Evolutionary conservation across 306 rosid genomes (phyloP), one percentile per base, ranked within the genome.

Genomic region (Gynostemma pentaphyllum): DNA sequence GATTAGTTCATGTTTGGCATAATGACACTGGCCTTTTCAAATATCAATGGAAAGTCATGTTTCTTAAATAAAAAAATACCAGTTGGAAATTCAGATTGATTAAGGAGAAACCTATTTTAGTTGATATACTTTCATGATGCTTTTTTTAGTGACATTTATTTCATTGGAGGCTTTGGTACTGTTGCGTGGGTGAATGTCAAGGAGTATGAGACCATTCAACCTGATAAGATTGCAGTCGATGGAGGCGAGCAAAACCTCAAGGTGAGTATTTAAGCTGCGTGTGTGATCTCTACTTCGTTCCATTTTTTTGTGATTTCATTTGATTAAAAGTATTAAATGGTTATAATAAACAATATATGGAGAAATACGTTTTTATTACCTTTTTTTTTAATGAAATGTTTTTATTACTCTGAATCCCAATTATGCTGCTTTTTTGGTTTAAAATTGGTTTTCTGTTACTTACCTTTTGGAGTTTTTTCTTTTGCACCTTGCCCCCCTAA

Each of bases 131-230:
- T 46, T 46, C 18, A 12, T 21, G 28, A 3, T 21, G 29, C 6
- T 30, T 28, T 67, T 84, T 15, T 63, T 84, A 94, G 99, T 71
- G 99, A 94, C 84, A 82, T 94, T 68, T 94, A 94, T 81, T 94
- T 94, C 83, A 94, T 94, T 66, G 99, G 99, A 67, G 99, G 99
- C 55, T 94, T 94, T 74, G 99, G 99, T 37, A 94, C 99, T 76
- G 99, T 94, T 57, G 99, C 99, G 61, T 94, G 99, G 99, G 90
- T 88, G 69, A 89, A 88, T 72, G 99, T 94, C 67, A 86, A 94
- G 68, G 97, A 94, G 68, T 94, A 86, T 8, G 99, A 94, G 80
- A 68, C 77, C 74, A 79, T 94, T 76, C 83, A 88, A 77, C 99
- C 99, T 62, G 99, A 94, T 74, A 94, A 86, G 83, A 94, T 94